Evolutionary conservation across 2,329 filamentous ascomycete genomes (phyloP).

Genomic region (Monilinia aucupariae): DNA sequence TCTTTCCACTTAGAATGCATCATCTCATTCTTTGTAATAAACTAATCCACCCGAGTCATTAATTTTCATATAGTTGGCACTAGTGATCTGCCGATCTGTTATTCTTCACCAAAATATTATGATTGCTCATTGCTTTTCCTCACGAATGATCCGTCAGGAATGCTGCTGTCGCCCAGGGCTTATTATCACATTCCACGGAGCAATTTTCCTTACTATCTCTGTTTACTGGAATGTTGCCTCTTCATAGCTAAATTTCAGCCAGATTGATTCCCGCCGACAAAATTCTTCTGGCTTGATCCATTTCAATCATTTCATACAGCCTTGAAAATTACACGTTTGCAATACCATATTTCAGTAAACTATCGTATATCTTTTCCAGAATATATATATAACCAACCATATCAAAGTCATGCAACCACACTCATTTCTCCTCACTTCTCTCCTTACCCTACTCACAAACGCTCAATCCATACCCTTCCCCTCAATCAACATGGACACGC

Average conservation of each 20-base stretch:
- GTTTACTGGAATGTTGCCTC: constrained; percentile 9
- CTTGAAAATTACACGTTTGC: not conserved
- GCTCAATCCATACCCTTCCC: not conserved
- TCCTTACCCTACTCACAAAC: not conserved
- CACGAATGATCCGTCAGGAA: not conserved
- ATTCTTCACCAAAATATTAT: too few relatives aligned
- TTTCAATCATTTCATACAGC: not conserved
- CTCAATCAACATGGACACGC: not conserved
- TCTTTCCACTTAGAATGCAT: not conserved
- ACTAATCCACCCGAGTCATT: not conserved
- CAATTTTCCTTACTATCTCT: not conserved
- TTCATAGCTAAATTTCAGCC: not conserved
- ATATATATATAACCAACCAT: not conserved
- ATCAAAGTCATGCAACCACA: not conserved
- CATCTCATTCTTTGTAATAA: not conserved
- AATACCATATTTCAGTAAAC: not conserved
- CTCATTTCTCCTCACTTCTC: not conserved
- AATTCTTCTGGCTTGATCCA: not conserved
- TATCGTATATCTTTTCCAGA: not conserved
- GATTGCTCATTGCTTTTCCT: not conserved
- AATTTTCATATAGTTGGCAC: not conserved
- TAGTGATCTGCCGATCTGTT: not conserved
- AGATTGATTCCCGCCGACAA: not conserved
- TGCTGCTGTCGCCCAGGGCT: not conserved
- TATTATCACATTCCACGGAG: constrained; percentile 1